Evolutionary conservation across 75 land plant genomes (phyloP), one percentile per base, ranked within the genome.

Genomic region (Azolla pinnata): DNA sequence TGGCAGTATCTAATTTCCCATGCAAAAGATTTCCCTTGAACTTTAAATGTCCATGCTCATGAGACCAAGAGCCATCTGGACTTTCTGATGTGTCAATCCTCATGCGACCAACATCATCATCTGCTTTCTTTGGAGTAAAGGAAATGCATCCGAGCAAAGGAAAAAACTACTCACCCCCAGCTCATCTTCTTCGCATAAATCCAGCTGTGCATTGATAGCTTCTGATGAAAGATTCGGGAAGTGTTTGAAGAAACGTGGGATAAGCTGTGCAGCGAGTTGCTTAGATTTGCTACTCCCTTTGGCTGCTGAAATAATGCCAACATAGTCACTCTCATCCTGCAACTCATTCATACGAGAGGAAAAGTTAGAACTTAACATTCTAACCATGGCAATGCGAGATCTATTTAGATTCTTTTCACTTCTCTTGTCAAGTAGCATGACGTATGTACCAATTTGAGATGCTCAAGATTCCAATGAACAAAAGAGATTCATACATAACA

Each of bases 211-310:
- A 52, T 75, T 68, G 46, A 83, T 52, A 27, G 95, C 88, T 23
- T 66, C 34, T 4, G 56, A 61, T 0, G 75, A 67, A 5, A 81
- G 82, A 33, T 31, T 52, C 0, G 90, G 98, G 53, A 92, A 92
- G 67, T 63, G 73, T 82, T 88, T 88, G 79, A 85, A 88, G 67
- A 80, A 92, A 28, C 87, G 78, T 31, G 98, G 98, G 46, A 92
- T 92, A 19, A 92, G 77, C 77, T 92, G 98, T n/a, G 98, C 90
- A 2, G 98, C 90, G 56, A 92, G 81, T 68, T 92, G 96, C 74
- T 88, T 92, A 31, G 86, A 81, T 67, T 88, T 92, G 27, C 61
- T 68, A 71, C 86, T 78, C 29, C 78, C 78, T 49, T 76, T 75
- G 21, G 79, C 84, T 25, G 89, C 87, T 24, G 78, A 84, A 8